These are phyloP conservation scores for Coemansia sp. DNA, from an alignment of 192 early-diverging fungal species.

Conservation along the genomic window DNA sequence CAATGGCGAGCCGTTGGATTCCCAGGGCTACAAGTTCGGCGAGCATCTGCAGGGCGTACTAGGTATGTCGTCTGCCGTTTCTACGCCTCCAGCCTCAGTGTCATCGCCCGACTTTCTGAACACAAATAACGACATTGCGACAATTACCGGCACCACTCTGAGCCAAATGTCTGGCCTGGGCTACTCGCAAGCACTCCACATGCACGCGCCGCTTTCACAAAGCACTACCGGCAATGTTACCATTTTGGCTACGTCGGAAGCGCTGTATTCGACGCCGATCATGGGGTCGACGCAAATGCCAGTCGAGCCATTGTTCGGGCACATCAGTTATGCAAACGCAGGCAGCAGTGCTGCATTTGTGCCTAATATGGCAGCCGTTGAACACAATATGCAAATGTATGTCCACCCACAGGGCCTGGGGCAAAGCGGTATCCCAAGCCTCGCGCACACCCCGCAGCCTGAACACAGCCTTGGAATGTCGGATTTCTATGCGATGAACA, in stretches of 20 bases:
- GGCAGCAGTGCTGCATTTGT: constrained; percentile 18
- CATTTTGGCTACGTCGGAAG: constrained; percentile 3
- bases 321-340: constrained; percentile 24
- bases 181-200: constrained; percentile 7
- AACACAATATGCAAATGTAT: constrained; percentile 17
- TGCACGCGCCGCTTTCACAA: constrained; percentile 9
- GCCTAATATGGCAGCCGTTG: constrained; percentile 18
- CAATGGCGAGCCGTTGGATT: constrained; percentile 1
- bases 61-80: constrained; percentile 5
- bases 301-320: constrained; percentile 34
- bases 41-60: constrained; percentile 9
- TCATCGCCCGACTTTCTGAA: constrained; percentile 11
- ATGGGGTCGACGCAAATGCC: constrained; percentile 24
- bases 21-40: constrained; percentile 8
- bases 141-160: neutral
- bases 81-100: constrained; percentile 9
- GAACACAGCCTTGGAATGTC: constrained; percentile 1
- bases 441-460: constrained; percentile 14
- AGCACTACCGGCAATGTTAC: neutral
- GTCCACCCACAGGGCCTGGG: constrained; percentile 5
- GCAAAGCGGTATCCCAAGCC: constrained; percentile 18
- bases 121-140: constrained; percentile 4
- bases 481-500: constrained; percentile 2
- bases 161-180: constrained; percentile 6
- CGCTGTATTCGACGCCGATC: constrained; percentile 24